phyloP scores from a whole-genome alignment of 208 protist genomes.

The Leishmania guyanensis region DNA sequence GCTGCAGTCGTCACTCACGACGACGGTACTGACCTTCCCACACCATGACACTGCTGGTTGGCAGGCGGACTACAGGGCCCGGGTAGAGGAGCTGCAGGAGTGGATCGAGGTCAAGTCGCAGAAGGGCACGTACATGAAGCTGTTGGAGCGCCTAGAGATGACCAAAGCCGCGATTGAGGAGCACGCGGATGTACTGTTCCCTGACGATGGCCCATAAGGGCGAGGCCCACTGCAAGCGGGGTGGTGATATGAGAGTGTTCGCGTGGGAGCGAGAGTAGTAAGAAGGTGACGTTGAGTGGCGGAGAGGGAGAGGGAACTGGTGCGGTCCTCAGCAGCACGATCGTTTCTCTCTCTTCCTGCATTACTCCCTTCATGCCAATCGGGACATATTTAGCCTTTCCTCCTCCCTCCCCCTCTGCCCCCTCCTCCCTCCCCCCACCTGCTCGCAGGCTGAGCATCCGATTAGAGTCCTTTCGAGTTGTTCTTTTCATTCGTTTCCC shows the following conservation, averaged over 20 bases:
- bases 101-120: conserved; percentile 85
- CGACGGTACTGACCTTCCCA: conserved; percentile 63
- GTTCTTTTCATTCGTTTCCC: neutral
- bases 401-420: neutral
- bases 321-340: neutral
- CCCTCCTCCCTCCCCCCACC: neutral
- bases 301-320: neutral
- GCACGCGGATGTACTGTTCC: conserved; percentile 63
- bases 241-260: too few relatives aligned
- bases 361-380: neutral
- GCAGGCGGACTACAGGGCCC: conserved; percentile 59
- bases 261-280: neutral
- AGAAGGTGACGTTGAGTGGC: neutral
- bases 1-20: conserved; percentile 56
- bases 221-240: neutral
- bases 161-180: conserved; percentile 62
- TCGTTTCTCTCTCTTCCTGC: neutral
- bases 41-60: conserved; percentile 46
- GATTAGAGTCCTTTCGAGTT: neutral
- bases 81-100: conserved; percentile 76
- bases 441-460: neutral
- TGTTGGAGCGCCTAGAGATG: conserved; percentile 63
- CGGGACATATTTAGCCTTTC: neutral
- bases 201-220: conserved; percentile 33
- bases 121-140: conserved; percentile 64